Evolutionary conservation across 805 yeast species (phyloP).

Genomic region (Hanseniaspora vineae): DNA sequence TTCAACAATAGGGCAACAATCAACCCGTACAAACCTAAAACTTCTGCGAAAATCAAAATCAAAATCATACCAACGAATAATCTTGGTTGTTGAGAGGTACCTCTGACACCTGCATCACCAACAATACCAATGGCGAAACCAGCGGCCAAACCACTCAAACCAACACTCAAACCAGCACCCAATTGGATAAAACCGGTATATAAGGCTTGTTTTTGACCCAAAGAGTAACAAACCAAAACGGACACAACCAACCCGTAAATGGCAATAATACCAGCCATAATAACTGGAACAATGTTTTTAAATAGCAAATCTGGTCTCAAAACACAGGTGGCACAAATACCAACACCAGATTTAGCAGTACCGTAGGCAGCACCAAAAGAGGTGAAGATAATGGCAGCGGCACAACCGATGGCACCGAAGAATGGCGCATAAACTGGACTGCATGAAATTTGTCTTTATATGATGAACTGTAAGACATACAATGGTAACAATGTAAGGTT

Average conservation of each 20-base stretch:
- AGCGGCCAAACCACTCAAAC: slow-evolving; percentile 94
- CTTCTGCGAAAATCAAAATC: slow-evolving; percentile 98
- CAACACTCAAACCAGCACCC: slow-evolving; percentile 97
- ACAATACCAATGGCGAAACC: slow-evolving; percentile 99
- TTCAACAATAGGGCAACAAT: slow-evolving; percentile 95
- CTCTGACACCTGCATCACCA: slow-evolving; percentile 99
- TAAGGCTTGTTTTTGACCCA: slow-evolving; percentile 81
- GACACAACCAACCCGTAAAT: slow-evolving; percentile 95
- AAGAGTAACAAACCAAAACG: slow-evolving; percentile 81
- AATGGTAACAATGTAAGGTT: no score
- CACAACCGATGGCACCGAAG: slow-evolving; percentile 99
- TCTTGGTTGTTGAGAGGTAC: slow-evolving; percentile 96
- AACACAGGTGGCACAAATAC: slow-evolving; percentile 97
- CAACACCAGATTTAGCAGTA: slow-evolving; percentile 98
- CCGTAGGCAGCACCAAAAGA: slow-evolving; percentile 99
- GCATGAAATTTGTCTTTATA: slow-evolving; percentile 1
- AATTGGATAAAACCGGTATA: slow-evolving; percentile 96
- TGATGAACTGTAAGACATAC: neutral
- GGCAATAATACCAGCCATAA: slow-evolving; percentile 99
- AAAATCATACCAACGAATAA: slow-evolving; percentile 96
- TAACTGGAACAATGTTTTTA: slow-evolving; percentile 89
- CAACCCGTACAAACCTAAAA: slow-evolving; percentile 94
- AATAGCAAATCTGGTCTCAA: slow-evolving; percentile 93
- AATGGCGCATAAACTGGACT: slow-evolving; percentile 57
- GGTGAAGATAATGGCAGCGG: slow-evolving; percentile 97